Evolutionary conservation across 805 yeast species (phyloP).

Genomic region (Nakazawaea peltata): DNA sequence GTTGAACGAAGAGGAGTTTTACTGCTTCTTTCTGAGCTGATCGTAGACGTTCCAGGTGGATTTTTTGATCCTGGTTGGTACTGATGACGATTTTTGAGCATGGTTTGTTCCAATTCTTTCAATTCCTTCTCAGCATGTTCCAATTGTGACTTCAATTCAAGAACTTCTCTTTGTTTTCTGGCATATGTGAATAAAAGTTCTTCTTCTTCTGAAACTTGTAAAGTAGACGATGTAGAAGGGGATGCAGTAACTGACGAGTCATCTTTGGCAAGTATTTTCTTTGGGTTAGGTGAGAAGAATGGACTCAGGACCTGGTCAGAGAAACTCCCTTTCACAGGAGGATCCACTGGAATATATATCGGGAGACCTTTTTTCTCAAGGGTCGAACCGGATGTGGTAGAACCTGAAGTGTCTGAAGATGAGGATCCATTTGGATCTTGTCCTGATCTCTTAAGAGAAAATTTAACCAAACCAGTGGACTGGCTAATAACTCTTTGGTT

Average conservation of each 20-base stretch:
- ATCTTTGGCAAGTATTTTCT: not conserved
- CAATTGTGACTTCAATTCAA: conserved; percentile 40
- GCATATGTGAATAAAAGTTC: conserved; percentile 32
- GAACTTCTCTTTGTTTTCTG: conserved; percentile 43
- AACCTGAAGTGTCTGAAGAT: no score
- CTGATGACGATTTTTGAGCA: not conserved
- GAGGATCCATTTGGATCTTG: not conserved
- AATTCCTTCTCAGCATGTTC: conserved; percentile 30
- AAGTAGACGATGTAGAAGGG: no score
- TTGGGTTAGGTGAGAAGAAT: conserved; percentile 6
- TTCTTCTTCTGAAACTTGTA: conserved; percentile 9
- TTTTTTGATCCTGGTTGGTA: no score
- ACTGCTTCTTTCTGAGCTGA: no score
- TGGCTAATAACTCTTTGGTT: conserved; percentile 38
- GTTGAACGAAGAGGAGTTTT: no score
- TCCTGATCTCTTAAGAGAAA: conserved; percentile 19
- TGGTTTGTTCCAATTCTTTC: conserved; percentile 20
- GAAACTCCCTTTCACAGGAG: conserved; percentile 1
- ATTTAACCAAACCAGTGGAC: conserved; percentile 42
- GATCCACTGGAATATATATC: conserved; percentile 25
- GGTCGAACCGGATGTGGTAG: no score
- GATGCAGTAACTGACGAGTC: no score
- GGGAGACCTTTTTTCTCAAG: conserved; percentile 21
- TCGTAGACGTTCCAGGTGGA: no score
- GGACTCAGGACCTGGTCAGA: conserved; percentile 4